Percentiles rank a stretch among this genome's conserved stretches.
These are phyloP conservation scores for Fusarium goolgardi DNA, from an alignment of 2,329 filamentous ascomycete genomes.

Conservation along the genomic window DNA sequence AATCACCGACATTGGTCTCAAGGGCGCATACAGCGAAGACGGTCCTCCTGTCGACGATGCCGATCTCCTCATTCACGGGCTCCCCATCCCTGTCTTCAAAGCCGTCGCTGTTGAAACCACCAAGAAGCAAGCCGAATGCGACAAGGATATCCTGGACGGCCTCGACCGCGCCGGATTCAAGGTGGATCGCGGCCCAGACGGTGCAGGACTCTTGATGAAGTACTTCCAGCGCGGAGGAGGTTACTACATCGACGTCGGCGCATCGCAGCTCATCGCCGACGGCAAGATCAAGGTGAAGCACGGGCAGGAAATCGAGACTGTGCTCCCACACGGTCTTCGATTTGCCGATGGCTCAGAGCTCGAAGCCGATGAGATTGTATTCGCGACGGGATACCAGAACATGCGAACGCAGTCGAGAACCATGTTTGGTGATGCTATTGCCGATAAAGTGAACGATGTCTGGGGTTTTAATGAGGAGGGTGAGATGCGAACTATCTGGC, in stretches of 20 bases:
- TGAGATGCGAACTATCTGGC: slow-evolving; percentile 69
- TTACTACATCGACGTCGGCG: slow-evolving; percentile 78
- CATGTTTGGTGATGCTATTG: slow-evolving; percentile 71
- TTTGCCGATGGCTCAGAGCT: slow-evolving; percentile 67
- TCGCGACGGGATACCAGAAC: slow-evolving; percentile 74
- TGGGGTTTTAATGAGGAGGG: slow-evolving; percentile 71
- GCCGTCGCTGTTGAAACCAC: slow-evolving; percentile 62
- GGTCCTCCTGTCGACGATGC: slow-evolving; percentile 73
- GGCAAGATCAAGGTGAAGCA: slow-evolving; percentile 73
- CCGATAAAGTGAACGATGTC: slow-evolving; percentile 67
- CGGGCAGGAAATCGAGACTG: slow-evolving; percentile 64
- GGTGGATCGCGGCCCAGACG: slow-evolving; percentile 67
- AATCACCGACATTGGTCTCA: slow-evolving; percentile 64
- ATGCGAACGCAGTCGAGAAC: slow-evolving; percentile 72
- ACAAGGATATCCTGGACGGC: slow-evolving; percentile 55
- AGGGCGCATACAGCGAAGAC: slow-evolving; percentile 61
- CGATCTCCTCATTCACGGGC: slow-evolving; percentile 69
- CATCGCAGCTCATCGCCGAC: slow-evolving; percentile 69
- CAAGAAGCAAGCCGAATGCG: slow-evolving; percentile 49
- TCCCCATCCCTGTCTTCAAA: slow-evolving; percentile 71
- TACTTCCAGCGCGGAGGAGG: slow-evolving; percentile 75
- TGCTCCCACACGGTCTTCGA: slow-evolving; percentile 59
- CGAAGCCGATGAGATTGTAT: slow-evolving; percentile 71
- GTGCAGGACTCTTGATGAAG: slow-evolving; percentile 68
- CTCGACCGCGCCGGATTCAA: slow-evolving; percentile 70